Evolutionary conservation across 768 basidiomycete genomes (phyloP), one percentile per base, ranked within the genome.

Genomic region (Gyrodon lividus): DNA sequence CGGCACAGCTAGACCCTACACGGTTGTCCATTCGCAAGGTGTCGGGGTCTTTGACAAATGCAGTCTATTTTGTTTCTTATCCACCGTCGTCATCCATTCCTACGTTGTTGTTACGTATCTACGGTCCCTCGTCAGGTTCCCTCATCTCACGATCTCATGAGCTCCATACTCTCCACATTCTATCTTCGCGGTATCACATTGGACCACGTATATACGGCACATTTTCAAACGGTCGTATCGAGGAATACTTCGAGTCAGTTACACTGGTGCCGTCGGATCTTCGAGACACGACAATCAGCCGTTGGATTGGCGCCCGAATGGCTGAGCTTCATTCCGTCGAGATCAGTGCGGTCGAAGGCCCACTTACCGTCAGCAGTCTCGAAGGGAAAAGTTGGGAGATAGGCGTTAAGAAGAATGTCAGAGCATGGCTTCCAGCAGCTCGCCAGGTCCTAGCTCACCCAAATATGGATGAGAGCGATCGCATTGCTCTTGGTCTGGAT

Each of bases 281-380:
- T 55, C 81, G 92, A 43, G 82, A 92, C 59, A 81, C 83, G 14
- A 69, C 73, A 53, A 82, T 86, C 49, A 93, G 90, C 65, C 76
- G 84, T 24, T 92, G 89, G 81, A 92, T 98, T 59, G 94, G 85
- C n/a, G 81, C 86, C 19, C 79, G 96, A 30, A 98, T 98, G 96
- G 85, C 92, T 19, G 95, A 98, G 69, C 79, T 99, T 28, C 97
- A 99, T 70, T 83, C 85, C 22, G 96, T 98, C 42, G 92, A 96
- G 62, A 77, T 97, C 46, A 77, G 78, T 13, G 74, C 76, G 38
- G 77, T 98, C 41, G 80, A 82, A 61, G 74, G 73, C 33, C 70
- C 73, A 34, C 66, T 72, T 42, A 61, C 68, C 17, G 63, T 65
- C 38, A 70, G 64, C 30, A 64, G 61, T 30, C 70, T 73, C 6